These are phyloP conservation scores for Exophiala bonariae DNA, from an alignment of 2,329 filamentous ascomycete genomes.

Conservation along the genomic window DNA sequence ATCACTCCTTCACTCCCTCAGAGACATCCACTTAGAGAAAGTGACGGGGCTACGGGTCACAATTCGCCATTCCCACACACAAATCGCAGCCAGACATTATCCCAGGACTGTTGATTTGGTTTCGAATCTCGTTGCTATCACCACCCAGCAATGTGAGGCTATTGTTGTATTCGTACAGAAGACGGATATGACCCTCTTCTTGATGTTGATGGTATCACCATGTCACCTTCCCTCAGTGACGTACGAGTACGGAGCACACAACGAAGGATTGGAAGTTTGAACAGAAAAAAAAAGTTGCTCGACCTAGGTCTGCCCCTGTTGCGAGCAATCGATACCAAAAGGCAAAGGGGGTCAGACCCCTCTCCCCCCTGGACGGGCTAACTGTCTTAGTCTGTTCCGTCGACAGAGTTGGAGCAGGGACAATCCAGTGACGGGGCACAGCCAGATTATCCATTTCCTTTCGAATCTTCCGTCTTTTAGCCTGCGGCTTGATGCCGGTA, in stretches of 20 bases:
- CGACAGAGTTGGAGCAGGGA: not conserved
- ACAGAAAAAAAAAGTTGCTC: not conserved
- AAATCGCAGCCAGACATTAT: not conserved
- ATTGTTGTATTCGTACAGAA: no score
- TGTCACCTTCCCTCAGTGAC: no score
- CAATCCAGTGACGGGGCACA: not conserved
- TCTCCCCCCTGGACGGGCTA: no score
- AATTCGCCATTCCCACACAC: not conserved
- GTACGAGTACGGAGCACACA: no score
- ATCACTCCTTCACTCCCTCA: not conserved
- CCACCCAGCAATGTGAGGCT: no score
- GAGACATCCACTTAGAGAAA: not conserved
- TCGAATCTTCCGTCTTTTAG: conserved; percentile 10
- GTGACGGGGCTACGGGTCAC: not conserved
- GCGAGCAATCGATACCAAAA: no score
- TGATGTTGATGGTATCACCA: not conserved
- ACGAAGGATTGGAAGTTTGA: not conserved
- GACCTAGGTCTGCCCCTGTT: not conserved
- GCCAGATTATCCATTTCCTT: not conserved
- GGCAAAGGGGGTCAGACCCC: no score
- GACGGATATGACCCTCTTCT: not conserved
- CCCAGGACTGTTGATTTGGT: not conserved
- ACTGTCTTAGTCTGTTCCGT: not conserved
- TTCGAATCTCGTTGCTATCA: not conserved
- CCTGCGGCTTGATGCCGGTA: conserved; percentile 8